These are phyloP conservation scores for Talaromyces thailandensis DNA, from an alignment of 495 filamentous ascomycete species.

Conservation along the genomic window DNA sequence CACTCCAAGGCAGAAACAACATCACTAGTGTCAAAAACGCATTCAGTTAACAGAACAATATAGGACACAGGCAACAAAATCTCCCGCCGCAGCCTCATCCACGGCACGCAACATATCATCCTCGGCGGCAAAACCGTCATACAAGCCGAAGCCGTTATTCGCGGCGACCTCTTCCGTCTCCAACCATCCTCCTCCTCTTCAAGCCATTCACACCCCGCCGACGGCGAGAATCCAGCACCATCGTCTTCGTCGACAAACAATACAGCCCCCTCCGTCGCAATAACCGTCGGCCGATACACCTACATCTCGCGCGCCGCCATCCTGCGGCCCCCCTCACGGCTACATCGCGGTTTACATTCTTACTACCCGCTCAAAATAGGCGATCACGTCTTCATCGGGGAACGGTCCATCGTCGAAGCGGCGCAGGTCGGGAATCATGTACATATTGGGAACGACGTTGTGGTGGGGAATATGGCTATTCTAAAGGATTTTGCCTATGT, in stretches of 20 bases:
- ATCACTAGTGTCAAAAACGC: too few species aligned
- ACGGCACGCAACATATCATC: conserved; percentile 95
- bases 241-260: conserved; percentile 14
- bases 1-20: background rate
- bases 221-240: conserved; percentile 15
- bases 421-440: conserved; percentile 75
- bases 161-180: conserved; percentile 74
- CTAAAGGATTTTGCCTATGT: conserved; percentile 78
- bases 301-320: conserved; percentile 58
- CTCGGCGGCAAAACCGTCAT: conserved; percentile 94
- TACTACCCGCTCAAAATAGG: conserved; percentile 85
- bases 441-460: conserved; percentile 62
- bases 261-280: conserved; percentile 38
- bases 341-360: conserved; percentile 47
- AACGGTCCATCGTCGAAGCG: conserved; percentile 63
- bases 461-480: conserved; percentile 76
- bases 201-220: conserved; percentile 11
- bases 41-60: background rate
- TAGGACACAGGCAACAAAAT: conserved; percentile 98
- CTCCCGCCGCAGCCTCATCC: conserved; percentile 77
- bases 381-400: conserved; percentile 83
- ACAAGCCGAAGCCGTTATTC: conserved; percentile 81
- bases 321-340: conserved; percentile 66
- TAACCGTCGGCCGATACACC: conserved; percentile 82
- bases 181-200: conserved; percentile 27